Evolutionary conservation across 23 red algal species (phyloP).

Genomic region (Gracilaria vermiculophylla): DNA sequence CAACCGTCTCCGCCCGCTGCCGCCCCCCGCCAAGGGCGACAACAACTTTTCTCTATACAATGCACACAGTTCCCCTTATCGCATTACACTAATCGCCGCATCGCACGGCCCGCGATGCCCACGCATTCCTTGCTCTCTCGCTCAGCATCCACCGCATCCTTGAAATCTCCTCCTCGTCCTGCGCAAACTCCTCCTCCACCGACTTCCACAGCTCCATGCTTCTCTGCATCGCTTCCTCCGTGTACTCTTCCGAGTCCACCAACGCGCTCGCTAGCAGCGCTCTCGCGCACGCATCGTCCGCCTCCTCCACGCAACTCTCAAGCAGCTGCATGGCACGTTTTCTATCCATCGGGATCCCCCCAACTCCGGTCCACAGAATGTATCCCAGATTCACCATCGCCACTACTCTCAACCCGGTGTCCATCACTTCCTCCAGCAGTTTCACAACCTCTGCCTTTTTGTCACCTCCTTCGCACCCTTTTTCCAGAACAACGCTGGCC

Average conservation of each 20-base stretch:
- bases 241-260: neutral
- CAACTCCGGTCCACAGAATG: neutral
- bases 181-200: neutral
- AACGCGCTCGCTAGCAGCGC: neutral
- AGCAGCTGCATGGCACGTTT: neutral
- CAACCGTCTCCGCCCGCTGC: too few species aligned
- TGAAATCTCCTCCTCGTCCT: neutral
- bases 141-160: neutral
- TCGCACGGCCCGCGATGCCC: neutral
- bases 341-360: neutral
- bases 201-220: neutral
- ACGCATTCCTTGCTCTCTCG: neutral
- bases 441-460: neutral
- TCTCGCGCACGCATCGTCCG: neutral
- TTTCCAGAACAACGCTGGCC: neutral
- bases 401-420: neutral
- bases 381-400: neutral
- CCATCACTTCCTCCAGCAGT: neutral
- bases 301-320: neutral
- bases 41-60: too few species aligned
- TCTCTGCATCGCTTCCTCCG: neutral
- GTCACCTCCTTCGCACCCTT: neutral
- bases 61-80: too few species aligned
- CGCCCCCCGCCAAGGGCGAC: too few species aligned
- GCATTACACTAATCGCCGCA: too few species aligned